Base-by-base conservation (phyloP, 495 filamentous ascomycete genomes). In the Halenospora varia region DNA sequence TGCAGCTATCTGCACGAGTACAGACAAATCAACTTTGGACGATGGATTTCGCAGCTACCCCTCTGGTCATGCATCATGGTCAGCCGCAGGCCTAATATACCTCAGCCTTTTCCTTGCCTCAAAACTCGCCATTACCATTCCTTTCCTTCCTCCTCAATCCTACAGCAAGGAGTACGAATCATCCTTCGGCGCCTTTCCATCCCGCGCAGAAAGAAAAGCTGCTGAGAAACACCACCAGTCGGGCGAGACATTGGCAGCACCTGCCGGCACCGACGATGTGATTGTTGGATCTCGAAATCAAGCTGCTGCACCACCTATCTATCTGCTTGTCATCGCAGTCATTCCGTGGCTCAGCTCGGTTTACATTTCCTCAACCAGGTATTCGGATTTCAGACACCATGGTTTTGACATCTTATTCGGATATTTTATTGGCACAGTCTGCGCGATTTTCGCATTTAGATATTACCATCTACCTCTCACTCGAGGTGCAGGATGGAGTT, bases 21-120 rank as follows among this genome's bases (percentile, higher is more conserved):
- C 80, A 2, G 79, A 93, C 68, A 76, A 74, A 18, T 53, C 62
- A 4, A 73, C 85, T n/a, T 74, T 96, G 52, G 83, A 91, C 63
- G 91, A 96, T 68, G 91, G 90, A 1, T 96, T 96, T 67, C 82
- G 86, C 48, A 92, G 88, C 60, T 96, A 88, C 73, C 91, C 91
- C 22, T 88, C 84, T 48, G 88, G 88, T 61, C 82, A 86, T 61
- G 68, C 78, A 23, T 72, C 71, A 53, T 77, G 78, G 18, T 71
- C 91, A 11, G 91, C 92, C 41, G 87, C 88, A 18, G 89, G 91
- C 3, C 73, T 96, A 25, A 84, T 92, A 65, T 96, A 92, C 66
- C 82, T 91, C 11, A 87, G 88, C 2, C 77, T 89, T 49, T 86
- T 83, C 71, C 66, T 86, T 25, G 82, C 82, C 49, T 82, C 78